Evolutionary conservation across 2,329 filamentous ascomycete genomes (phyloP).

Genomic region (Aspergillus phoenicis): DNA sequence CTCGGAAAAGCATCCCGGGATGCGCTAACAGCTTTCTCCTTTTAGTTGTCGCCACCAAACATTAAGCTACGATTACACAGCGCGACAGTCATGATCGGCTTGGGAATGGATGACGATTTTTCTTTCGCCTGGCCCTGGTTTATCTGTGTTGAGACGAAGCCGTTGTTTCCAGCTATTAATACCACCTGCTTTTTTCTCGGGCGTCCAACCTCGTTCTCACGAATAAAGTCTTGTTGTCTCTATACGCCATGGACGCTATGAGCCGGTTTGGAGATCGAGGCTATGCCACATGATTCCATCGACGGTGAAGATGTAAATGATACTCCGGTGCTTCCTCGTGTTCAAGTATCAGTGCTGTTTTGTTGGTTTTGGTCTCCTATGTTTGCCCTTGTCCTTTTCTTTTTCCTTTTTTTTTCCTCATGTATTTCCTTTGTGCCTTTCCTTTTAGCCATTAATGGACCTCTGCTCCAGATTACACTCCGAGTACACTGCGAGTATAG

Average conservation of each 20-base stretch:
- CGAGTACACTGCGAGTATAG: not conserved
- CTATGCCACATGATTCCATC: conserved; percentile 30
- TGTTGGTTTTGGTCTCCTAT: conserved; percentile 14
- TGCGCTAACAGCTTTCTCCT: conserved; percentile 19
- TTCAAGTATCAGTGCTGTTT: conserved; percentile 32
- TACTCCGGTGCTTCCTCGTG: conserved; percentile 42
- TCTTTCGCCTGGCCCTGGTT: conserved; percentile 34
- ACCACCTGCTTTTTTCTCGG: conserved; percentile 39
- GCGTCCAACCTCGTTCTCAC: conserved; percentile 37
- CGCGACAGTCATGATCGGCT: conserved; percentile 34
- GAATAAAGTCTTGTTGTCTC: conserved; percentile 32
- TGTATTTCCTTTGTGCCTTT: conserved; percentile 19
- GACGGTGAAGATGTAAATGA: conserved; percentile 48
- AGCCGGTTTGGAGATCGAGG: conserved; percentile 29
- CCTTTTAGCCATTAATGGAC: conserved; percentile 30
- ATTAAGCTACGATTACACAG: conserved; percentile 35
- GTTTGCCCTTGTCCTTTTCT: conserved; percentile 14
- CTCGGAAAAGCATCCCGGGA: not conserved
- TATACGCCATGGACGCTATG: conserved; percentile 32
- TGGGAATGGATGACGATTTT: conserved; percentile 35
- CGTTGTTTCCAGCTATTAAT: conserved; percentile 41
- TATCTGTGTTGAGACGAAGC: conserved; percentile 34
- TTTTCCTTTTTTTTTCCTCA: conserved; percentile 16
- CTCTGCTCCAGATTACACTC: not conserved
- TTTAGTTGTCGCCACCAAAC: conserved; percentile 49